These are phyloP conservation scores for Chlorella sorokiniana DNA, from an alignment of 139 green algal species.

Conservation along the genomic window DNA sequence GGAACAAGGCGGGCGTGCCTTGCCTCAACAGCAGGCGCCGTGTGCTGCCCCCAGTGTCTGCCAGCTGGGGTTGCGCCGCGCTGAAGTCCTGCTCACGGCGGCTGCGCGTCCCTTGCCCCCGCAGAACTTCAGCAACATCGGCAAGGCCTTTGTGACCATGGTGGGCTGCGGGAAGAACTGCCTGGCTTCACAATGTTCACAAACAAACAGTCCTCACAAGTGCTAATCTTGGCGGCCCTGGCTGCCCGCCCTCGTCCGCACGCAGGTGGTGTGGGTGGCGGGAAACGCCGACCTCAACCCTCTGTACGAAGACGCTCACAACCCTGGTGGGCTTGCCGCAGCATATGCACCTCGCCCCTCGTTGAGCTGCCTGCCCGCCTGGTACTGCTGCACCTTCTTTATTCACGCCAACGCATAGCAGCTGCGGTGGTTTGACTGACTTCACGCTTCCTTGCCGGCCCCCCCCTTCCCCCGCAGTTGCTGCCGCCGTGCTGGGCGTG, in stretches of 20 bases:
- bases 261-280: not conserved
- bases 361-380: not conserved
- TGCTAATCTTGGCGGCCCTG: too few species aligned
- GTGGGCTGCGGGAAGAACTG: not conserved
- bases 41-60: not conserved
- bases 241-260: not conserved
- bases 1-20: not conserved
- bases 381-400: not conserved
- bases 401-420: not conserved
- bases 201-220: too few species aligned
- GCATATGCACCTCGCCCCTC: not conserved
- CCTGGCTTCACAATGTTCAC: not conserved
- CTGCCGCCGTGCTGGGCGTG: constrained; percentile 6
- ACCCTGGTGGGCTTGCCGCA: not conserved
- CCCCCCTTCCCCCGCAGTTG: constrained; percentile 6
- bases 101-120: not conserved
- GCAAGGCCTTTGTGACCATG: constrained; percentile 13
- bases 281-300: constrained; percentile 27
- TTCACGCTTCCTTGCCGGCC: not conserved
- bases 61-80: too few species aligned
- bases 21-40: not conserved
- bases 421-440: not conserved
- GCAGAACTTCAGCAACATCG: constrained; percentile 9
- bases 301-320: constrained; percentile 21
- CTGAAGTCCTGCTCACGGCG: not conserved